Evolutionary conservation across 192 early-diverging fungal species (phyloP), one percentile per base, ranked within the genome.

Genomic region (Dissophora globulifera): DNA sequence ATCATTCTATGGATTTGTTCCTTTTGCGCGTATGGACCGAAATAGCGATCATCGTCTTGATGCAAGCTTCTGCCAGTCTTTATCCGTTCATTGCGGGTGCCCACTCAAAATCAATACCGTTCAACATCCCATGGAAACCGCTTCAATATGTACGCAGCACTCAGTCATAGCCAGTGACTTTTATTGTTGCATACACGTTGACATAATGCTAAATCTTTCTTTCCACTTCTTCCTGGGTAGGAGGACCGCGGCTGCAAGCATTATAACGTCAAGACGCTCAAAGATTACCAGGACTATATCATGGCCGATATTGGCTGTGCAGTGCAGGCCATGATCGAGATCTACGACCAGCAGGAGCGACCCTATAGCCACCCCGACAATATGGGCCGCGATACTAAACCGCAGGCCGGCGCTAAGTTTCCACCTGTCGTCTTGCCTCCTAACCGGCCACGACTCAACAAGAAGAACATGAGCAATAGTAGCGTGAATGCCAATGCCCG

Each of bases 291-390:
- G n/a, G 62, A 58, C 30, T 35, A 58, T 45, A 57, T 75, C 12
- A 75, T 75, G 71, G 57, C 49, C 0, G 71, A 75, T 29, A 75
- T 75, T 41, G 71, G 71, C 12, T 50, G 35, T 20, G 71, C 71
- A 2, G 58, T 75, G 8, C 41, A 65, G n/a, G 60, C 60, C 25
- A 75, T 75, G 62, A 47, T 45, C 29, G 71, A 75, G 38, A 66
- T 75, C 10, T 75, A 61, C 19, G 71, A 75, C 15, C 71, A 75
- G 23, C 49, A 59, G 31, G 50, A 51, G 16, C 62, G 71, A 4
- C 71, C 71, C 2, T 66, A 51, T 42, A 42, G 62, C 3, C 71
- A 75, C n/a, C 55, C 62, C 1, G 71, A 75, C 45, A 75, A 75
- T 50, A 45, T 53, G 40, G 12, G 43, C 16, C 46, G 71, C 2